Evolutionary conservation across 1,284 basidiomycete species (phyloP), one percentile per base, ranked within the genome.

Genomic region (Sanguinoderma infundibulare): DNA sequence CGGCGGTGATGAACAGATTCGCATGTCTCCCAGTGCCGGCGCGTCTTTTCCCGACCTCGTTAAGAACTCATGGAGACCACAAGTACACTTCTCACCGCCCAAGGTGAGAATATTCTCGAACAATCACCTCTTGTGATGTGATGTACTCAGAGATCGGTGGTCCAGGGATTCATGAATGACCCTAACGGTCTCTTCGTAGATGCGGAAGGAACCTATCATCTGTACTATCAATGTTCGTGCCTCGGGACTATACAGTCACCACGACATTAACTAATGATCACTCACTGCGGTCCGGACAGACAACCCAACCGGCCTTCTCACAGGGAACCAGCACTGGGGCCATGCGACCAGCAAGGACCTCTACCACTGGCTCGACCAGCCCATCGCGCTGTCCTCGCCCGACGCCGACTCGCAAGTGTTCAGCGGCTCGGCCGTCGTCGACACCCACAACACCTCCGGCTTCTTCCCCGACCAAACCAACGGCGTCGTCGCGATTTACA

Each of bases 401-500:
- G 53, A 52, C 38, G 22, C 47, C 54, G 50, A 63, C 40, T 58
- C 61, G 4, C 64, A 63, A 22, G 52, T 66, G 17, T 66, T 63
- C 59, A 63, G 61, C 24, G 64, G 64, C 0, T 66, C 61, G 17
- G 64, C 59, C 0, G 59, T 66, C 30, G 36, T 66, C 22, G 64
- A 66, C 34, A 47, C 50, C 15, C 60, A 61, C 54, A 66, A 66
- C 59, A 66, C 64, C 7, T 63, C 64, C 3, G 61, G 64, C 8
- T 66, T 66, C 55, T 66, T 66, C 59, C 64, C 64, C 1, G 39
- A 60, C 42, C 61, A 66, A 34, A 42, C 58, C n/a, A 50, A 66
- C 36, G 64, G 64, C 17, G 61, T 66, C 17, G 61, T 66, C 42
- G 64, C 64, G 24, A 61, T 66, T 42, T 66, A 66, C 54, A 66